A percentile compares a stretch with the other conserved stretches of the same genome.
Evolutionary conservation across 75 land plant species (phyloP).

Genomic region (Selaginella moellendorffii): DNA sequence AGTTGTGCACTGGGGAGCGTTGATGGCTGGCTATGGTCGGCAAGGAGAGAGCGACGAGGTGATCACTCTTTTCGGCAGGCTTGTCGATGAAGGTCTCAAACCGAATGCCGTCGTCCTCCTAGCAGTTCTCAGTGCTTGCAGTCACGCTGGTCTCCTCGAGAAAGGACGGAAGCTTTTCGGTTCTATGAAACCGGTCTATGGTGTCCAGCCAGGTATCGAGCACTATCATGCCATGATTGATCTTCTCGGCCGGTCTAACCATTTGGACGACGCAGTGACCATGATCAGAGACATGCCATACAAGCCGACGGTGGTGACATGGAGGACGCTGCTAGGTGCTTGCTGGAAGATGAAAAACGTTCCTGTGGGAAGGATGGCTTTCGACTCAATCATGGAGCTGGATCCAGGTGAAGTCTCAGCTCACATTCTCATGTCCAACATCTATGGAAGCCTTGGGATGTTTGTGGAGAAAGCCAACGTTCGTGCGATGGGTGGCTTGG

Average conservation of each 20-base stretch:
- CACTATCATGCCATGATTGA: slow-evolving; percentile 5
- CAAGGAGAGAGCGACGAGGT: background rate
- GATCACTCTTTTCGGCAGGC: background rate
- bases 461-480: background rate
- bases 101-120: background rate
- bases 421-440: background rate
- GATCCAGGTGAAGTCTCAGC: background rate
- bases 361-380: background rate
- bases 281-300: slow-evolving; percentile 10
- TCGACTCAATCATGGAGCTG: background rate
- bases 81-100: background rate
- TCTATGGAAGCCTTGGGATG: background rate
- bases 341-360: slow-evolving; percentile 11
- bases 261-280: slow-evolving; percentile 9
- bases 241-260: slow-evolving; percentile 13
- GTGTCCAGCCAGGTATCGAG: background rate
- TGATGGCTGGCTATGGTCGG: background rate
- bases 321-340: slow-evolving; percentile 13
- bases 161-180: background rate
- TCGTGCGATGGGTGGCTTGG: too few relatives aligned
- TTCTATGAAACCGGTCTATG: background rate
- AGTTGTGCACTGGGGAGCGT: background rate
- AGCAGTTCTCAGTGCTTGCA: background rate
- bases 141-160: background rate
- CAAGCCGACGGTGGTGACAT: slow-evolving; percentile 8